A percentile compares a stretch with the other conserved stretches of the same genome.
These are phyloP conservation scores for Striga hermonthica DNA, from an alignment of 305 asterid species.

Conservation along the genomic window DNA sequence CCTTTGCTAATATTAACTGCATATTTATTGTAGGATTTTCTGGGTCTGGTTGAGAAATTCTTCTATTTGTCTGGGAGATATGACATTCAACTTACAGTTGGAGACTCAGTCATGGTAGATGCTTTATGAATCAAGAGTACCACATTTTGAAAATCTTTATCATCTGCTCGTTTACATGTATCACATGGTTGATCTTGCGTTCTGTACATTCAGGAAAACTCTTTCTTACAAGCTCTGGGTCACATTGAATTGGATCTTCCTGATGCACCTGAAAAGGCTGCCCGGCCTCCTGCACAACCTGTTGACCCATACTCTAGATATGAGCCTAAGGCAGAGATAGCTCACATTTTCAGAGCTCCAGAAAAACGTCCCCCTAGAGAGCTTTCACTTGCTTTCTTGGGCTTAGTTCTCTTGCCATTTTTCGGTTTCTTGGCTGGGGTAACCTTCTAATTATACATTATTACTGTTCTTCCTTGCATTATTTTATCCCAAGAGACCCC, in stretches of 20 bases:
- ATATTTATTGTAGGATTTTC: constrained; percentile 73
- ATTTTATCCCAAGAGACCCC: not conserved
- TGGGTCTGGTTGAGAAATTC: constrained; percentile 91
- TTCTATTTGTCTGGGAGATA: constrained; percentile 80
- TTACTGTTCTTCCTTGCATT: not conserved
- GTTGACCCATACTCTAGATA: constrained; percentile 68
- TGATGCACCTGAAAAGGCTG: constrained; percentile 83
- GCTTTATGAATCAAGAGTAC: not conserved
- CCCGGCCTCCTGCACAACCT: constrained; percentile 77
- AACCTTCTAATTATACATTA: constrained; percentile 5
- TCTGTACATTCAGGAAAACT: constrained; percentile 67
- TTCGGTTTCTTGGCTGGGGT: constrained; percentile 89
- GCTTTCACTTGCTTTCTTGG: constrained; percentile 78
- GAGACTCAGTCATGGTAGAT: constrained; percentile 84
- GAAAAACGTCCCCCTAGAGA: constrained; percentile 80
- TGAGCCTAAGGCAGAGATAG: constrained; percentile 85
- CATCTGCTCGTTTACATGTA: not conserved
- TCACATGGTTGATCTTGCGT: constrained; percentile 17
- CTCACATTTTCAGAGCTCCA: constrained; percentile 83
- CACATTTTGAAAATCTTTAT: no score
- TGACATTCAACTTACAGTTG: constrained; percentile 81
- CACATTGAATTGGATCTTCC: constrained; percentile 84
- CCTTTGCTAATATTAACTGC: constrained; percentile 24
- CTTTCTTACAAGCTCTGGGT: constrained; percentile 76
- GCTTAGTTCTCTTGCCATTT: constrained; percentile 73